Evolutionary conservation across 495 filamentous ascomycete species (phyloP).

Genomic region (Aspergillus sclerotioniger): DNA sequence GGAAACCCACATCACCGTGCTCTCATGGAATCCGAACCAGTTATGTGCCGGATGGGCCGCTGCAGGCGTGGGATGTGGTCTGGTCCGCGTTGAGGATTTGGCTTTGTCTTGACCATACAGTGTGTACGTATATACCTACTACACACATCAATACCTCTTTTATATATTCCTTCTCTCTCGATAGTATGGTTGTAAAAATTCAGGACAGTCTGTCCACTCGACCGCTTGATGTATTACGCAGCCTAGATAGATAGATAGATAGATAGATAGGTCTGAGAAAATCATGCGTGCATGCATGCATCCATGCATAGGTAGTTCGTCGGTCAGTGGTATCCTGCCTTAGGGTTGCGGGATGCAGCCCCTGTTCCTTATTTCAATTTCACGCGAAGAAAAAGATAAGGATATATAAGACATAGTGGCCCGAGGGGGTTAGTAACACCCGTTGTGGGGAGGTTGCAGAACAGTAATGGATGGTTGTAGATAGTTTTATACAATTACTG

Average conservation of each 20-base stretch:
- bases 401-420: no score
- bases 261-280: background rate
- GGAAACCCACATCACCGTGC: constrained; percentile 50
- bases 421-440: no score
- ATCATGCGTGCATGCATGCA: background rate
- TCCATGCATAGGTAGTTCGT: background rate
- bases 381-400: no score
- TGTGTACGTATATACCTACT: background rate
- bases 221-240: background rate
- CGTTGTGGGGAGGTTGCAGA: no score
- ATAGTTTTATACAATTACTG: no score
- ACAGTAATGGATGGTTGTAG: no score
- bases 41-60: constrained; percentile 62
- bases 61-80: constrained; percentile 59
- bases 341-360: background rate
- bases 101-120: constrained; percentile 34
- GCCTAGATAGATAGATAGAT: background rate
- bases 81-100: constrained; percentile 69
- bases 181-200: background rate
- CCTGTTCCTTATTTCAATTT: background rate
- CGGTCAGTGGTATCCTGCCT: background rate
- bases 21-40: constrained; percentile 68
- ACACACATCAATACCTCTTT: no score
- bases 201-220: background rate
- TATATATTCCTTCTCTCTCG: background rate